phyloP scores from a whole-genome alignment of 2,329 filamentous ascomycete species.

The Sporothrix curviconia region DNA sequence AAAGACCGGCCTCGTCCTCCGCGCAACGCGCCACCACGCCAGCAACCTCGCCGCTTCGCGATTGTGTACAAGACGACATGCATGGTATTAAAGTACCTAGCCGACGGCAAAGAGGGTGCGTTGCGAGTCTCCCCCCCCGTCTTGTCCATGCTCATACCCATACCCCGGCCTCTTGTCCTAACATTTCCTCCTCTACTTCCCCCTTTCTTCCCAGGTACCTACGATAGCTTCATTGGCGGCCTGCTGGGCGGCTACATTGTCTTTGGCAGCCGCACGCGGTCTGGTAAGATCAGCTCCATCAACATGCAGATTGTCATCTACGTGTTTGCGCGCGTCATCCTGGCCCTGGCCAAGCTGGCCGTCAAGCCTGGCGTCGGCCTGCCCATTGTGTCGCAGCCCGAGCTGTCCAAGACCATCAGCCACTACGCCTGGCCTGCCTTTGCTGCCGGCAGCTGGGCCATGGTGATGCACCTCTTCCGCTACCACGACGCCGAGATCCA shows the following conservation, averaged over 20 bases:
- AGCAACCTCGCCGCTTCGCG: slow-evolving; percentile 89
- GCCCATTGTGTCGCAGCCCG: slow-evolving; percentile 43
- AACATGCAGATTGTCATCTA: slow-evolving; percentile 98
- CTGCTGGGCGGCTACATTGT: slow-evolving; percentile 86
- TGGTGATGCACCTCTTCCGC: slow-evolving; percentile 92
- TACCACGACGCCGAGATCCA: slow-evolving; percentile 89
- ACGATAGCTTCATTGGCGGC: slow-evolving; percentile 81
- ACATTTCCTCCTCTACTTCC: too few species aligned
- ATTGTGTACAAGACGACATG: slow-evolving; percentile 82
- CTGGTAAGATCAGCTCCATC: slow-evolving; percentile 66
- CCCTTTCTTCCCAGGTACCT: slow-evolving; percentile 44
- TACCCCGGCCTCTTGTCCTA: too few species aligned
- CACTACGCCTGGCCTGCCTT: slow-evolving; percentile 87
- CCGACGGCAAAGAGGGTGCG: slow-evolving; percentile 53
- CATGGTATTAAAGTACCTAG: slow-evolving; percentile 62
- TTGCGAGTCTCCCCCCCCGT: background rate
- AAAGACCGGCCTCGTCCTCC: slow-evolving; percentile 70
- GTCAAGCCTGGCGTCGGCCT: slow-evolving; percentile 58
- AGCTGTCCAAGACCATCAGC: slow-evolving; percentile 45
- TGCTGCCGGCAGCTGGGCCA: slow-evolving; percentile 82
- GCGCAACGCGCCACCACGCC: slow-evolving; percentile 84
- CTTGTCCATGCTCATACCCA: background rate
- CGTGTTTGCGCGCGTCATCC: slow-evolving; percentile 84
- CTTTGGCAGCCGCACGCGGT: slow-evolving; percentile 65
- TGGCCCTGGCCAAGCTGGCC: slow-evolving; percentile 76